These are phyloP conservation scores for Saccharomyces paradoxus DNA, from an alignment of 805 yeast species.

Conservation along the genomic window DNA sequence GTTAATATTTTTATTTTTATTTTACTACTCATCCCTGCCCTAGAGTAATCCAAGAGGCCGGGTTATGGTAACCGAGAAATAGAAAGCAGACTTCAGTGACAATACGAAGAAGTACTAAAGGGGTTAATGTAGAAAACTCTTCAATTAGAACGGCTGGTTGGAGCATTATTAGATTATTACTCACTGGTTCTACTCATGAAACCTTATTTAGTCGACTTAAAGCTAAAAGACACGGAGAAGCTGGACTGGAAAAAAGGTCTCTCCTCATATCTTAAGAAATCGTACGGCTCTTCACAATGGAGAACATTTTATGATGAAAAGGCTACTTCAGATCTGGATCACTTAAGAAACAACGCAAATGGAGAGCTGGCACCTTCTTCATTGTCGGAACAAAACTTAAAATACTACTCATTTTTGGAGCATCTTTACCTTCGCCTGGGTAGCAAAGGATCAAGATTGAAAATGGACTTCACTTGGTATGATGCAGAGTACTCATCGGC, in stretches of 20 bases:
- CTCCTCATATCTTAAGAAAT: conserved; percentile 23
- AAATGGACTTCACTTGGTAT: conserved; percentile 65
- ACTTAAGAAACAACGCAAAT: conserved; percentile 26
- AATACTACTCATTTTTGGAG: conserved; percentile 76
- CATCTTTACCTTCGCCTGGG: conserved; percentile 73
- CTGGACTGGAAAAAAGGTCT: conserved; percentile 27
- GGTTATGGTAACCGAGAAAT: not conserved
- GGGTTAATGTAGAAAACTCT: not conserved
- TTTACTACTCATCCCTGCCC: too few species aligned
- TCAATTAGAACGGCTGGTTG: not conserved
- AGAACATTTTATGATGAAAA: conserved; percentile 25
- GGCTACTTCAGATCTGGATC: conserved; percentile 21
- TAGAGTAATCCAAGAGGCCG: not conserved
- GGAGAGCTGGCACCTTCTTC: conserved; percentile 27
- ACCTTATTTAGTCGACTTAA: conserved; percentile 17
- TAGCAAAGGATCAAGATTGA: conserved; percentile 44
- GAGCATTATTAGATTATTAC: not conserved
- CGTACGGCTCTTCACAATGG: conserved; percentile 28
- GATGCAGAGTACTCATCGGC: conserved; percentile 53
- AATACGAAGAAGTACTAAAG: not conserved
- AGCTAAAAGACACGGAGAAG: conserved; percentile 26
- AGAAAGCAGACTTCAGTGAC: not conserved
- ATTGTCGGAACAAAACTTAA: conserved; percentile 35
- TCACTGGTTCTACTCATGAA: conserved; percentile 14
- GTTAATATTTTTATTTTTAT: too few species aligned